Evolutionary conservation across 176 grass and related monocot species (phyloP), one percentile per base, ranked within the genome.

Genomic region (Oryza meridionalis): DNA sequence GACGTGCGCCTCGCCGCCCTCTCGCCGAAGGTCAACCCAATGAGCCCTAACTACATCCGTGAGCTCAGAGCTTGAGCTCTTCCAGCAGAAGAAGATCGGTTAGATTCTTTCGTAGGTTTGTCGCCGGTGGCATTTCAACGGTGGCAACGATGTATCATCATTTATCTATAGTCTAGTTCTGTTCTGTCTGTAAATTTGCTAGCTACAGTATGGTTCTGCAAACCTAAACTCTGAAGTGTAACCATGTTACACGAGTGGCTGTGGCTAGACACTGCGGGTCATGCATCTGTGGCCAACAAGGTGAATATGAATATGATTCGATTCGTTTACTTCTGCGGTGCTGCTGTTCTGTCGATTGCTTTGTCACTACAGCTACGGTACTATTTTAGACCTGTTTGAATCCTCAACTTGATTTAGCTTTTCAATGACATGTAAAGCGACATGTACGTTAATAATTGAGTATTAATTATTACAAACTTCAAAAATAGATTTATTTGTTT

Each of bases 31-130:
- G 67, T 73, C 35, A 70, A 37, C 26, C 88, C 73, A 73, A 82
- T 86, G 88, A 86, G 84, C 61, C 88, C 88, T 31, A 86, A 13
- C 75, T 84, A 84, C 69, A 75, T 90, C 70, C 61, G 89, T 12
- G 84, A 87, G 88, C 63, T 90, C 69, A 84, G 88, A 65, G 84
- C 80, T 43, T 87, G 79, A 83, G 53, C 17, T 58, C 11, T 38
- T 11, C 74, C 25, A 0, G 10, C 5, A 26, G 44, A 5, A 22
- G 9, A 74, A 25, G 15, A 75, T 17, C 12, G 6, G n/a, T 13
- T 31, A 25, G 6, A 37, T 67, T 51, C 7, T 2, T 63, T 26
- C 33, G 42, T 45, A 22, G 40, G 61, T 55, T 55, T 49, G 69
- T 50, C 10, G 4, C 40, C 0, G 2, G 82, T 38, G 61, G 66